Evolutionary conservation across 441 rosid genomes (phyloP), one percentile per base, ranked within the genome.

Genomic region (Kokia cookei): DNA sequence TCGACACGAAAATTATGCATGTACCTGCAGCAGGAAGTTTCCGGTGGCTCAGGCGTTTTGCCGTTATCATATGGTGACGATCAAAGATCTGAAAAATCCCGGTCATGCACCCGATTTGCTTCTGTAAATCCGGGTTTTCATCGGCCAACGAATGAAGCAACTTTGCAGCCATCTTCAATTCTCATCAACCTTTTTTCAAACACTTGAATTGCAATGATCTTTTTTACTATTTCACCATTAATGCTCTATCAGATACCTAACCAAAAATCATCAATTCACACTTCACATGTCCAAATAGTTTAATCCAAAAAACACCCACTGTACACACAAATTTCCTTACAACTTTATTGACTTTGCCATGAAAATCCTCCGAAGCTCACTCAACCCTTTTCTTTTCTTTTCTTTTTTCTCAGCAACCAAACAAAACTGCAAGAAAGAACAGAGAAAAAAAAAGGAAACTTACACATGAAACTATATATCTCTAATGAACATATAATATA

Each of bases 51-150:
- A 75, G 58, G 73, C 86, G 91, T 81, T 93, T 82, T 24, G 84
- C 76, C 19, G 87, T 75, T 50, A 93, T 66, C 79, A 84, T 73
- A 26, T 84, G 90, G 37, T 86, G 90, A 15, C 93, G 91, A 84
- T 95, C 98, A 80, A 95, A 93, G 72, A 95, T 75, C 82, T 95
- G 98, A 71, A 93, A 86, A 77, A 93, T 84, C 75, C 95, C 97
- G 58, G 86, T 91, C 94, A 95, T 93, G 86, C 99, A 95, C 75
- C 99, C 98, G 17, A 93, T 88, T 79, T 88, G 95, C 89, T 86
- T 93, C 87, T 89, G 93, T 81, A 95, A 83, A 78, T 91, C 97
- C 53, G 93, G 87, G 75, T 89, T 91, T 32, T 95, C 98, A 83
- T 93, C 99, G 61, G 97, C 91, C 73, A 95, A 82, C 15, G 94